A percentile compares a stretch with the other conserved stretches of the same genome.
These are phyloP conservation scores for Xylaria digitata DNA, from an alignment of 2,329 filamentous ascomycete genomes.

Conservation along the genomic window DNA sequence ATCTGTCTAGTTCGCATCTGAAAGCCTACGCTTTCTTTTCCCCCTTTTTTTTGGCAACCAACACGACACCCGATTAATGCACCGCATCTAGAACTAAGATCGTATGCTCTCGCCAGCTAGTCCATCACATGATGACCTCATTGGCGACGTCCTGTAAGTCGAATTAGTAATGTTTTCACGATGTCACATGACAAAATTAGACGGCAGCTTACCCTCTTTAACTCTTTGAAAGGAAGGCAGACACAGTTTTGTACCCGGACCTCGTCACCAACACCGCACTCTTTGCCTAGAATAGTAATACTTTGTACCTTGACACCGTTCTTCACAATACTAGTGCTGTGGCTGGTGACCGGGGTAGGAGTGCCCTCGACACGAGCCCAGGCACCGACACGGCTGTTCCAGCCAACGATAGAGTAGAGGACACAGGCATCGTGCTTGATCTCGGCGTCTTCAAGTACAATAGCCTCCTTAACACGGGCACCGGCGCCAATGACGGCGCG, in stretches of 20 bases:
- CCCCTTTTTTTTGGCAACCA: constrained; percentile 19
- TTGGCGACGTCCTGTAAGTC: constrained; percentile 79
- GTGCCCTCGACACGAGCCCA: constrained; percentile 98
- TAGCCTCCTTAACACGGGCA: constrained; percentile 92
- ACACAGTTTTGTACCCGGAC: constrained; percentile 97
- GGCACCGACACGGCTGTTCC: constrained; percentile 95
- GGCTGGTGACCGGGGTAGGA: constrained; percentile 85
- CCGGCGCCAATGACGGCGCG: constrained; percentile 86
- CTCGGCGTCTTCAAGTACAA: constrained; percentile 93
- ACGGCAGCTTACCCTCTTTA: constrained; percentile 81
- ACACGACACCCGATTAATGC: constrained; percentile 25
- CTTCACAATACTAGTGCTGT: constrained; percentile 95
- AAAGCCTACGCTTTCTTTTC: constrained; percentile 22
- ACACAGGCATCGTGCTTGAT: constrained; percentile 98
- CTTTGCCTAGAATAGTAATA: constrained; percentile 96
- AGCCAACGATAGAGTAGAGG: constrained; percentile 95
- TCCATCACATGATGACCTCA: constrained; percentile 87
- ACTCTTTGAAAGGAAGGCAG: constrained; percentile 96
- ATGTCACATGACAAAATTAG: background rate
- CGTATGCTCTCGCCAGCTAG: background rate
- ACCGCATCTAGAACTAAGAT: constrained; percentile 21
- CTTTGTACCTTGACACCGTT: constrained; percentile 99
- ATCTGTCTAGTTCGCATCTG: constrained; percentile 33
- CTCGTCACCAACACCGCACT: constrained; percentile 93
- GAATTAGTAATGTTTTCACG: constrained; percentile 45